Evolutionary conservation across 2,329 filamentous ascomycete genomes (phyloP), one percentile per base, ranked within the genome.

Genomic region (Xylaria sp.): DNA sequence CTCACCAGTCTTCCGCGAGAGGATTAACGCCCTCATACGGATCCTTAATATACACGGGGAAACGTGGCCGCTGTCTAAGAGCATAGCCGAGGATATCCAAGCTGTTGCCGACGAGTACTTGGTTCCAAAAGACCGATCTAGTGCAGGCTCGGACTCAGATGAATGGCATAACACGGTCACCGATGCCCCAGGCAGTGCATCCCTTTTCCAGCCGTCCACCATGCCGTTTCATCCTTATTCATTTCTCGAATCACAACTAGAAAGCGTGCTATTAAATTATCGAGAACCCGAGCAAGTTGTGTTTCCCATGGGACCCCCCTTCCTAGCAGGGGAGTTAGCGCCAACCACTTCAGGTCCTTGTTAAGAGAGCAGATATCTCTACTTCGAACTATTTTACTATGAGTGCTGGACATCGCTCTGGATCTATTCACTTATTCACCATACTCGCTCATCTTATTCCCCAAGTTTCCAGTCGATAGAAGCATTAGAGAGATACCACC

Each of bases 81-180:
- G 75, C 59, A 74, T 80, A 47, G 76, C 77, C 17, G 79, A 80
- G 19, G 79, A 81, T 60, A 74, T 81, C 36, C 71, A 73, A 21
- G 57, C 69, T 3, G 74, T 78, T 7, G 73, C 73, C 11, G 74
- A 73, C 53, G 76, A 77, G 54, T 77, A 77, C 32, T 47, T 77
- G 24, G 32, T 39, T 7, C 34, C 56, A 34, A 36, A 39, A 34
- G 58, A 60, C 24, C 51, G 12, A 12, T 36, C 24, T 11, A 55
- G 61, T n/a, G 19, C 30, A 4, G 47, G 56, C 24, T 42, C 51
- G 11, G 47, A 59, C 19, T 42, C 51, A 27, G 53, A 60, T 9
- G 51, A 42, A 11, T 67, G 63, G 63, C 50, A 58, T 36, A 34
- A 36, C 19, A 42, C 48, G 11, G 45, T 59, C 34, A 17, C 50